phyloP scores from a whole-genome alignment of 2,329 filamentous ascomycete species.

The Colletotrichum paranaense region DNA sequence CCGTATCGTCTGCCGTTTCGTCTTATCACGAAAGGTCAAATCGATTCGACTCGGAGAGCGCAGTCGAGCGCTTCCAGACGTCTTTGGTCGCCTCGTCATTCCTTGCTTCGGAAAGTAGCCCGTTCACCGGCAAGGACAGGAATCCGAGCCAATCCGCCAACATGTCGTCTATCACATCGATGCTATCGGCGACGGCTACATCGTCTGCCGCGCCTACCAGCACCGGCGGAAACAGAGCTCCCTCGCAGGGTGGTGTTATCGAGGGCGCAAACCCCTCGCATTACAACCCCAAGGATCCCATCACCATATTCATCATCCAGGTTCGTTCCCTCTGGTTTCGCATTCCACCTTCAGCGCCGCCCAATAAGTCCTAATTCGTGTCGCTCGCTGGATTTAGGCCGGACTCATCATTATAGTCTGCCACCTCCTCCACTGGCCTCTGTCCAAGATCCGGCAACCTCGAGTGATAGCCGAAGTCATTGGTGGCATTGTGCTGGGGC shows the following conservation, averaged over 20 bases:
- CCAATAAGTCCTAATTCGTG: background rate
- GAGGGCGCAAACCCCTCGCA: conserved; percentile 76
- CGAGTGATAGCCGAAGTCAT: conserved; percentile 88
- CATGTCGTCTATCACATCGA: conserved; percentile 22
- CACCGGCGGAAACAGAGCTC: conserved; percentile 40
- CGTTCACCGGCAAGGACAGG: background rate
- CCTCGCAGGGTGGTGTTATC: conserved; percentile 71
- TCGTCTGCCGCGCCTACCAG: conserved; percentile 42
- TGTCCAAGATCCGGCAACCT: conserved; percentile 82
- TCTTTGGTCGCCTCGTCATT: background rate
- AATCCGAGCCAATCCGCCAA: background rate
- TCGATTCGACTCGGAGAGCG: background rate
- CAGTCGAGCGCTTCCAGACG: background rate
- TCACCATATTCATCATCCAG: conserved; percentile 83
- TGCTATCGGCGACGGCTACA: conserved; percentile 37
- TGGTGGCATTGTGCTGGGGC: conserved; percentile 85
- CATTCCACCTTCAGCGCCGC: background rate
- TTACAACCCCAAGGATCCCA: conserved; percentile 78
- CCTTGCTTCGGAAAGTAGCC: background rate
- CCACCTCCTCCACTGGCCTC: conserved; percentile 74
- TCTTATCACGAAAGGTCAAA: background rate
- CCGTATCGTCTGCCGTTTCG: background rate
- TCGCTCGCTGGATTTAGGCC: conserved; percentile 40
- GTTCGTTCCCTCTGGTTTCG: conserved; percentile 38
- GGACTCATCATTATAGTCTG: conserved; percentile 62